These are phyloP conservation scores for Adansonia rubrostipa DNA, from an alignment of 441 rosid species.

Conservation along the genomic window DNA sequence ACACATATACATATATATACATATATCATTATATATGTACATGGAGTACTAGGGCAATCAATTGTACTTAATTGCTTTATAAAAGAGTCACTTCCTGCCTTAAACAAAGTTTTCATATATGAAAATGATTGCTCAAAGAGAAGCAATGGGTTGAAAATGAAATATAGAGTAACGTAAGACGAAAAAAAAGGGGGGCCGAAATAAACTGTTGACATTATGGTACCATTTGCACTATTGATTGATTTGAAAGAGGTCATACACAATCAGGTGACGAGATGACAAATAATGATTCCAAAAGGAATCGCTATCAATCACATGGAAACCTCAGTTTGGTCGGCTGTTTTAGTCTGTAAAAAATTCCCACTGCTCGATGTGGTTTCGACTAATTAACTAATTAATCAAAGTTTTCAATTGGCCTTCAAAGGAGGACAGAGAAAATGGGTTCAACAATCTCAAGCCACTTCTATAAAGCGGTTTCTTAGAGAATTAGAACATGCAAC, in stretches of 20 bases:
- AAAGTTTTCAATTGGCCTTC: slow-evolving; percentile 34
- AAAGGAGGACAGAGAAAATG: slow-evolving; percentile 29
- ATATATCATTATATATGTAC: background rate
- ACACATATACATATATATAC: no score
- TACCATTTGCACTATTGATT: slow-evolving; percentile 23
- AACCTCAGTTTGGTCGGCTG: slow-evolving; percentile 55
- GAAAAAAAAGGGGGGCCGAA: slow-evolving; percentile 5
- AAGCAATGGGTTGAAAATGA: background rate
- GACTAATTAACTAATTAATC: slow-evolving; percentile 33
- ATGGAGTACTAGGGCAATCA: background rate
- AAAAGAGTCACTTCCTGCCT: background rate
- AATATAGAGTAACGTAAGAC: background rate
- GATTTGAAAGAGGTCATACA: slow-evolving; percentile 21
- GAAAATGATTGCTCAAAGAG: background rate
- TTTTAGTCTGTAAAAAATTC: slow-evolving; percentile 39
- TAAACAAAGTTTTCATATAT: background rate
- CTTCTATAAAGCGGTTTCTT: slow-evolving; percentile 38
- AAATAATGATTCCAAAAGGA: slow-evolving; percentile 43
- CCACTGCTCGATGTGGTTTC: slow-evolving; percentile 36
- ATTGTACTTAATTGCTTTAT: slow-evolving; percentile 17
- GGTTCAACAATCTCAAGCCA: slow-evolving; percentile 44
- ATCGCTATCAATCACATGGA: slow-evolving; percentile 59
- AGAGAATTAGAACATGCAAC: slow-evolving; percentile 44
- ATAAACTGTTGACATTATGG: slow-evolving; percentile 36
- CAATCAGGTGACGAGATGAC: slow-evolving; percentile 40